Evolutionary conservation across 495 filamentous ascomycete genomes (phyloP), one percentile per base, ranked within the genome.

Genomic region (Coniosporium apollinis): DNA sequence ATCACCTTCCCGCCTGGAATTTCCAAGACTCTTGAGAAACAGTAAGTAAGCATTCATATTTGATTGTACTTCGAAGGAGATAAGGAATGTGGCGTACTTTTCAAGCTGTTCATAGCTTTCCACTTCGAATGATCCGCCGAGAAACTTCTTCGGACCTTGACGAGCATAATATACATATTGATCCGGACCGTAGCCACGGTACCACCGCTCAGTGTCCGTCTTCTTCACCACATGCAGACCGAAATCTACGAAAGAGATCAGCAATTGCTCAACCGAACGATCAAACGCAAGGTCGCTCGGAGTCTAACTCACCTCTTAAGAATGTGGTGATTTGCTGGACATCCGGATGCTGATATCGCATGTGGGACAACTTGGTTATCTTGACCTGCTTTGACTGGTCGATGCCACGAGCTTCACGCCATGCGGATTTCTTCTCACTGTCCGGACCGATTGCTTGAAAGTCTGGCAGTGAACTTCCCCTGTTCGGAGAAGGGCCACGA

Each of bases 301-400:
- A n/a, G n/a, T n/a, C n/a, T n/a, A n/a, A 20, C 29, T 24, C 36
- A 55, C 54, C 49, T 35, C 48, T 34, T 18, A 66, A 38, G 31
- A 66, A 67, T 1, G 39, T 47, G 2, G 56, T 60, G 19, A 66
- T 65, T 28, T 58, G 39, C 0, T 54, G 44, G 5, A 66, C 46
- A 36, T 68, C 54, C 0, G 62, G 57, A 39, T 66, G 63, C 28
- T 66, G 63, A 41, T 68, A 68, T 2, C 63, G 52, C 60, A 66
- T 65, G 34, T 68, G 65, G 7, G 55, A 42, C 5, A 66, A 34
- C 36, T 58, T 57, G 0, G 53, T 54, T 5, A 68, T 32, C 14
- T 50, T 53, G 31, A 68, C 53, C 29, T 62, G 62, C 9, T 44
- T 38, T 5, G 47, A 39, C 4, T 41, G 41, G 22, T 63, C 45